Percentiles rank a stretch among this genome's conserved stretches.
Conservation (phyloP, 257 asterid species). For the Petrea volubilis region DNA sequence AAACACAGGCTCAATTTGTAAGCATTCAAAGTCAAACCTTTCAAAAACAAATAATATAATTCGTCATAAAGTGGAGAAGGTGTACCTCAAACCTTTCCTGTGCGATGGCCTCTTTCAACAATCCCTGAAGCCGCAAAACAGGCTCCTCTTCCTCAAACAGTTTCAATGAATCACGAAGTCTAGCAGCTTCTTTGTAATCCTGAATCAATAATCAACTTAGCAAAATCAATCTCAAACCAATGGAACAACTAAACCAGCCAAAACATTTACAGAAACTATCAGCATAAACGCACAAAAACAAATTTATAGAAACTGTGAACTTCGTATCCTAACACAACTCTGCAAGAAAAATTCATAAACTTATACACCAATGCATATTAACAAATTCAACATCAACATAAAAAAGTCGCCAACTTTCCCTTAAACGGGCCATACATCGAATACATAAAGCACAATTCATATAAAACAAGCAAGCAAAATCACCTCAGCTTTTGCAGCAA, state of each 20-base stretch:
- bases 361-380: background rate
- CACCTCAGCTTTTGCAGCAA: slow-evolving; percentile 88
- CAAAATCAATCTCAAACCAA: background rate
- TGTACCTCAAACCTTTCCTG: slow-evolving; percentile 76
- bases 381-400: background rate
- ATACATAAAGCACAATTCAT: background rate
- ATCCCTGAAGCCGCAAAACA: slow-evolving; percentile 59
- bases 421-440: background rate
- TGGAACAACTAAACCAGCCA: background rate
- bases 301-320: background rate
- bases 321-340: background rate
- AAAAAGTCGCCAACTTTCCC: background rate
- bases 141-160: slow-evolving; percentile 84
- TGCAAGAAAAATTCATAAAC: background rate
- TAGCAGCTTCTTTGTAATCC: slow-evolving; percentile 86
- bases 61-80: too few species aligned
- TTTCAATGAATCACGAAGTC: slow-evolving; percentile 80
- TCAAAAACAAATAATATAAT: background rate
- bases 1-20: background rate
- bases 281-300: background rate
- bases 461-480: background rate
- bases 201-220: background rate
- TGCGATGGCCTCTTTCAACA: slow-evolving; percentile 76
- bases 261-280: background rate
- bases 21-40: background rate